Conservation (phyloP, 345 rosid genomes). For the Zanthoxylum bungeanum region DNA sequence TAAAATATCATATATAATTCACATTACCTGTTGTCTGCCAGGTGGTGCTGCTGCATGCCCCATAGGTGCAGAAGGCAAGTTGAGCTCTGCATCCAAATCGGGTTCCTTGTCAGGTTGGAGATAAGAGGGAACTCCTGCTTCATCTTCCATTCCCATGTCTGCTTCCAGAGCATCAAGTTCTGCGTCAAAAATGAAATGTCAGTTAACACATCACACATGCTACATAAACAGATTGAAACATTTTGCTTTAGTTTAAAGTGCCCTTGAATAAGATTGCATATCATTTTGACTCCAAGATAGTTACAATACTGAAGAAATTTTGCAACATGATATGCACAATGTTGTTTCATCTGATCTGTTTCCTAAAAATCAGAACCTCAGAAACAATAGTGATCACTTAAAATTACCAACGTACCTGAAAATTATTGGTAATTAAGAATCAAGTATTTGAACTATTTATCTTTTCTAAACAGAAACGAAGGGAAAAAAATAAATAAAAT, state of each 20-base stretch:
- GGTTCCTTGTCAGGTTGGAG: slow-evolving; percentile 91
- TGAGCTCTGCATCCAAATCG: slow-evolving; percentile 65
- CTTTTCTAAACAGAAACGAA: background rate
- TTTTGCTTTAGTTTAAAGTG: background rate
- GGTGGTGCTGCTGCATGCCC: slow-evolving; percentile 53
- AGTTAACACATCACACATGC: background rate
- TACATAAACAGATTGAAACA: background rate
- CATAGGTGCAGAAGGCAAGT: slow-evolving; percentile 78
- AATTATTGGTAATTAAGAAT: background rate
- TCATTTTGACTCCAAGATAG: background rate
- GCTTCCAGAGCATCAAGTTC: slow-evolving; percentile 97
- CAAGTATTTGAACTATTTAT: background rate
- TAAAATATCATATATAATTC: background rate
- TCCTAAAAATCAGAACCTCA: background rate
- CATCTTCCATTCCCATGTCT: slow-evolving; percentile 93
- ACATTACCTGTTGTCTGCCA: slow-evolving; percentile 65
- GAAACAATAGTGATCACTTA: background rate
- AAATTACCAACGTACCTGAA: background rate
- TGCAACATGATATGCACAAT: background rate
- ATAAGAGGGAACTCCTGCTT: slow-evolving; percentile 89
- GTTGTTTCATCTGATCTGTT: background rate
- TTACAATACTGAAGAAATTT: background rate
- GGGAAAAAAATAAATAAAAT: background rate
- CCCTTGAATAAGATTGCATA: background rate
- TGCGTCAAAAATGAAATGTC: slow-evolving; percentile 36